These are phyloP conservation scores for Sordaria brevicollis DNA, from an alignment of 495 filamentous ascomycete species.

Conservation along the genomic window DNA sequence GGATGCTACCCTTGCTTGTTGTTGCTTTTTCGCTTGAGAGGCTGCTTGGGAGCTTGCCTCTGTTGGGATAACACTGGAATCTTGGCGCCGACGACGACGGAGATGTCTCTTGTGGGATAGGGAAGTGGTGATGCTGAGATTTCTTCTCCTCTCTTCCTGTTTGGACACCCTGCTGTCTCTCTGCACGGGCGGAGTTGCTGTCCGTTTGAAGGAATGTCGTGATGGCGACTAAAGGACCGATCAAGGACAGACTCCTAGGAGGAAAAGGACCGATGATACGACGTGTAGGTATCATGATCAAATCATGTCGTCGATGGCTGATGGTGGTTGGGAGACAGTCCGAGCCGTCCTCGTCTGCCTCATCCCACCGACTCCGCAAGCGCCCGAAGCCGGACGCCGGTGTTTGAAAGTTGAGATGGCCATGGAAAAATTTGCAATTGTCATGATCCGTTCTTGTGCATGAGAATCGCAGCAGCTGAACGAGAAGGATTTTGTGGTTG, in stretches of 20 bases:
- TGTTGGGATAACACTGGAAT: neutral
- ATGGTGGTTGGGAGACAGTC: neutral
- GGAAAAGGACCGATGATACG: neutral
- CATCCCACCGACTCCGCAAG: neutral
- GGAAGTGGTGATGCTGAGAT: neutral
- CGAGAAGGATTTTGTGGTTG: neutral
- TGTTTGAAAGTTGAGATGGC: neutral
- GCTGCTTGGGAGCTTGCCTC: neutral
- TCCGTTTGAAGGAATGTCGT: neutral
- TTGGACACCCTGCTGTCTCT: neutral
- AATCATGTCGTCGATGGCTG: no score
- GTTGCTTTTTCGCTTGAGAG: neutral
- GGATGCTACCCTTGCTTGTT: neutral
- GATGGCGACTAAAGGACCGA: neutral
- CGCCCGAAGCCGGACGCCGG: neutral
- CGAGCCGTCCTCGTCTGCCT: neutral
- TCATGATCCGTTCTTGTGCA: neutral
- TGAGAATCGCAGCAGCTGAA: neutral
- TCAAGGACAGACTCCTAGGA: neutral
- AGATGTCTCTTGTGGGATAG: neutral
- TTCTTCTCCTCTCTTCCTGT: neutral
- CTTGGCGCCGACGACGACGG: neutral
- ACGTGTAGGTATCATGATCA: neutral
- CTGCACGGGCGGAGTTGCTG: neutral
- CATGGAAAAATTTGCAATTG: neutral